phyloP scores from a whole-genome alignment of 169 alveolate genomes.

The Cryptosporidium meleagridis region DNA sequence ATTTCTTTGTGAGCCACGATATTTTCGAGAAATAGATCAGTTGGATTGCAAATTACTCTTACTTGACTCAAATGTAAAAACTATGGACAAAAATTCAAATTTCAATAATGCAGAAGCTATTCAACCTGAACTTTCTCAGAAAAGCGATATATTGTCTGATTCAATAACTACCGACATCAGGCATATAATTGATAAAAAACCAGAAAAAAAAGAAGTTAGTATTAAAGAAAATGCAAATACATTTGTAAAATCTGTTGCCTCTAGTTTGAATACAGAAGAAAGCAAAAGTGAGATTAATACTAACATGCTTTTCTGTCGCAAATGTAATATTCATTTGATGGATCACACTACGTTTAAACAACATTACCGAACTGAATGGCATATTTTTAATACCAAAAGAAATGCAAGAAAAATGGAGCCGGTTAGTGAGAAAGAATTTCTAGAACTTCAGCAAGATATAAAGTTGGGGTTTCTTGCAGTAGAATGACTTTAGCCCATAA shows the following conservation, averaged over 20 bases:
- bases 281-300: background rate
- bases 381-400: conserved; percentile 84
- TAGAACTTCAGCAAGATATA: conserved; percentile 65
- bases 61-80: conserved; percentile 34
- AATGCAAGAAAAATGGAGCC: conserved; percentile 83
- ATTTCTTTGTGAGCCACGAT: conserved; percentile 60
- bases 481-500: background rate
- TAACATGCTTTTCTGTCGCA: background rate
- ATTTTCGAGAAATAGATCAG: conserved; percentile 54
- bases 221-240: background rate
- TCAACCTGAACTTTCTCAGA: background rate
- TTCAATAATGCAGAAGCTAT: background rate
- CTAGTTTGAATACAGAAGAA: background rate
- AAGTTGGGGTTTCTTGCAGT: conserved; percentile 71
- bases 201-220: background rate
- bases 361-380: conserved; percentile 87
- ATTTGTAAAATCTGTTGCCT: background rate
- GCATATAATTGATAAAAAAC: background rate
- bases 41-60: conserved; percentile 35
- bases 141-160: background rate
- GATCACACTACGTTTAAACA: conserved; percentile 75
- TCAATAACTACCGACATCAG: background rate
- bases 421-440: conserved; percentile 82
- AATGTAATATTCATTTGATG: conserved; percentile 80
- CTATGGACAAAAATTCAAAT: background rate